phyloP scores from a whole-genome alignment of 768 basidiomycete species.

The Mycena albidolilacea region DNA sequence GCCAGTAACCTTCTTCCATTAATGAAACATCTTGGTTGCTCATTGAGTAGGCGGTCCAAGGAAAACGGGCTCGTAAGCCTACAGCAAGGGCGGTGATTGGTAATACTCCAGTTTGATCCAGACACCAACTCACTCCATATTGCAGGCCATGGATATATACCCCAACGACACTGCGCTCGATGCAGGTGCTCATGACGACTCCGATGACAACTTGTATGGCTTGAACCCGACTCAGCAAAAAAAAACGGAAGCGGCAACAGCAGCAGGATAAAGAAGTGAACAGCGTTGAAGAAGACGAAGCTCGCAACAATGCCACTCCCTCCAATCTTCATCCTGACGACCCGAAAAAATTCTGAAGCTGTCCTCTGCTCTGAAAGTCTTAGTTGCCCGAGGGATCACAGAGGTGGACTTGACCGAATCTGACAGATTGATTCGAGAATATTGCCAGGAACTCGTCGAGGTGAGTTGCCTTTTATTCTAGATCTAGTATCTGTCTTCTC shows the following conservation, averaged over 20 bases:
- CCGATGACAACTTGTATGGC: slow-evolving; percentile 5
- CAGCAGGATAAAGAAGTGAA: background rate
- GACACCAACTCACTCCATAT: background rate
- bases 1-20: too few relatives aligned
- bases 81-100: background rate
- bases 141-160: slow-evolving; percentile 18
- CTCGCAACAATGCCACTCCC: background rate
- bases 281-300: background rate
- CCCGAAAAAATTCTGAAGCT: slow-evolving; percentile 43
- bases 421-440: slow-evolving; percentile 41
- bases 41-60: background rate
- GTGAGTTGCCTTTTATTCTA: slow-evolving; percentile 26
- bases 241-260: slow-evolving; percentile 10
- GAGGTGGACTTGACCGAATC: slow-evolving; percentile 30
- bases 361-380: slow-evolving; percentile 32
- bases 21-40: too few relatives aligned
- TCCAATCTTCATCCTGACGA: slow-evolving; percentile 37
- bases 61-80: background rate
- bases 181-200: background rate
- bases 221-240: slow-evolving; percentile 19
- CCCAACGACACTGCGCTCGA: slow-evolving; percentile 7
- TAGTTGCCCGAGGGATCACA: slow-evolving; percentile 26
- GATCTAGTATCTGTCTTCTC: too few relatives aligned
- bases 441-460: slow-evolving; percentile 41
- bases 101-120: background rate